Percentiles rank a stretch among this genome's conserved stretches.
These are phyloP conservation scores for Citrullus colocynthis DNA, from an alignment of 306 rosid genomes.

Conservation along the genomic window DNA sequence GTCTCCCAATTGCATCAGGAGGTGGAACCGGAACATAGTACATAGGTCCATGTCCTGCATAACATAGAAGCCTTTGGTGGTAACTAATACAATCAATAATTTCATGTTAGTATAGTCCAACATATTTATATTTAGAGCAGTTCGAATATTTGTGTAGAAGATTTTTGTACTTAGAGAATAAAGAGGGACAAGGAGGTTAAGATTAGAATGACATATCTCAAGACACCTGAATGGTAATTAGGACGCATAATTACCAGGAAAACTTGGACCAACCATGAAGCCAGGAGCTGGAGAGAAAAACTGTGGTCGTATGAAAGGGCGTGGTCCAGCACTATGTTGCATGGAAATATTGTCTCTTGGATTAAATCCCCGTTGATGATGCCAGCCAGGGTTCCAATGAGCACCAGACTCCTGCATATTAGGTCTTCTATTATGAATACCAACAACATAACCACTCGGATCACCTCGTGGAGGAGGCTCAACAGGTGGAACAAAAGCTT, in stretches of 20 bases:
- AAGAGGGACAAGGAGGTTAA: background rate
- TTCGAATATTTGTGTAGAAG: background rate
- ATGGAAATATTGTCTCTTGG: constrained; percentile 47
- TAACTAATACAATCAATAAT: background rate
- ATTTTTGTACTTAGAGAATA: background rate
- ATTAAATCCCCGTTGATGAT: constrained; percentile 54
- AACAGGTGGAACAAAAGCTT: constrained; percentile 41
- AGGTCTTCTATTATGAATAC: constrained; percentile 53
- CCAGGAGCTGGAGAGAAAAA: constrained; percentile 61
- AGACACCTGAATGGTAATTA: background rate
- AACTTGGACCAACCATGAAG: constrained; percentile 65
- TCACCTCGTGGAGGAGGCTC: constrained; percentile 51
- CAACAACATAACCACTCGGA: constrained; percentile 38
- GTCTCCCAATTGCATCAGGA: constrained; percentile 57
- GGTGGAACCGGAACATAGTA: constrained; percentile 62
- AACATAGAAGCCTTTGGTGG: background rate
- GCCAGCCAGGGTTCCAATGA: constrained; percentile 60
- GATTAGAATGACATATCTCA: background rate
- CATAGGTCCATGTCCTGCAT: constrained; percentile 51
- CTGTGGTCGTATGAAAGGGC: constrained; percentile 58
- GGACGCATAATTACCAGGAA: constrained; percentile 42
- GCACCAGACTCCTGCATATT: constrained; percentile 48
- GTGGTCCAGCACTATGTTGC: constrained; percentile 63
- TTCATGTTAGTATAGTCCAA: background rate
- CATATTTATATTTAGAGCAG: background rate